Evolutionary conservation across 345 rosid species (phyloP).

Genomic region (Ricinus communis): DNA sequence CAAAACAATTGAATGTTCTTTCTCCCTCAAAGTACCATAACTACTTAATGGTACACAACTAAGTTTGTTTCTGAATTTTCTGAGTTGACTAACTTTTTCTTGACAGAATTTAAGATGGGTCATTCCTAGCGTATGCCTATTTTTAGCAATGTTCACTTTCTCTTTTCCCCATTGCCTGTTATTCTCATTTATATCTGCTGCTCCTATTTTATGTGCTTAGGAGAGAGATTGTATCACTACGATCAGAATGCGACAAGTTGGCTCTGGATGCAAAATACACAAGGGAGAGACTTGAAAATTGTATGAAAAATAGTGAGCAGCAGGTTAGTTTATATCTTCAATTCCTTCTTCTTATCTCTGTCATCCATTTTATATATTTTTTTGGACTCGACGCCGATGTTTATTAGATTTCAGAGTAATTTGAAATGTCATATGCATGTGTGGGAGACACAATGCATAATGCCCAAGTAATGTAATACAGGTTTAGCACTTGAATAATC

Average conservation of each 20-base stretch:
- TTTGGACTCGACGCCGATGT: not conserved
- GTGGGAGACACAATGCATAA: not conserved
- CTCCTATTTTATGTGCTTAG: constrained; percentile 25
- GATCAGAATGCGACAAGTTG: constrained; percentile 80
- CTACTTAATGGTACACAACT: not conserved
- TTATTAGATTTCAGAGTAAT: not conserved
- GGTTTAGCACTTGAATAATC: not conserved
- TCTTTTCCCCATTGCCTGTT: not conserved
- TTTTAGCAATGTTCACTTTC: not conserved
- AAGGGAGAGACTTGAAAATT: constrained; percentile 67
- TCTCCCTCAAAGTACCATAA: not conserved
- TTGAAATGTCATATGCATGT: not conserved
- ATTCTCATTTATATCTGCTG: not conserved
- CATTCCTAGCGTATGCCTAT: not conserved
- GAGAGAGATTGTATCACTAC: constrained; percentile 61
- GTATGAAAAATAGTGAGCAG: constrained; percentile 72
- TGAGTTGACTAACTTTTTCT: not conserved
- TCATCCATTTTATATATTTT: not conserved
- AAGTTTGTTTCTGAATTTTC: not conserved
- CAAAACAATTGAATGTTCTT: not conserved
- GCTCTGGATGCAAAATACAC: constrained; percentile 71
- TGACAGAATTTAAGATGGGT: not conserved
- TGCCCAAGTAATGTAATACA: not conserved
- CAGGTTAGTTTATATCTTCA: constrained; percentile 45
- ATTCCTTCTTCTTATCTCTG: not conserved